phyloP scores from a whole-genome alignment of 495 filamentous ascomycete species.

The Aspergillus coremiiformis region DNA sequence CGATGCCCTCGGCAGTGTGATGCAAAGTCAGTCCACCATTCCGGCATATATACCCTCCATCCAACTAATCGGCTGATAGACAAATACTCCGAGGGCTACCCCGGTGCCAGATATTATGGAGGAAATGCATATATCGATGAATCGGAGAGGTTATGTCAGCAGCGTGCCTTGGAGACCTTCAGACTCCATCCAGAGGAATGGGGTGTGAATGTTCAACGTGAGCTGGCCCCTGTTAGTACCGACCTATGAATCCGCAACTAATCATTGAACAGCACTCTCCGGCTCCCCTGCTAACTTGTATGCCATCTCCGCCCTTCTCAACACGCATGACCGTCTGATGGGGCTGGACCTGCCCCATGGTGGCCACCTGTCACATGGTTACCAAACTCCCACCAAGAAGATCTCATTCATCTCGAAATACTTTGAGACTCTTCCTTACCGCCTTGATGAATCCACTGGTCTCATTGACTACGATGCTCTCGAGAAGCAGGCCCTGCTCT shows the following conservation, averaged over 20 bases:
- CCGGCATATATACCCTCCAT: slow-evolving; percentile 1
- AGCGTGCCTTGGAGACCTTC: slow-evolving; percentile 81
- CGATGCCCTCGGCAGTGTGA: slow-evolving; percentile 92
- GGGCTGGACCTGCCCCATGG: slow-evolving; percentile 94
- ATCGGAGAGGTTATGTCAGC: slow-evolving; percentile 81
- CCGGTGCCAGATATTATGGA: slow-evolving; percentile 93
- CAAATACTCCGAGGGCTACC: slow-evolving; percentile 98
- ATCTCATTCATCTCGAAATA: slow-evolving; percentile 98
- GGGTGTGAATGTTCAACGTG: slow-evolving; percentile 97
- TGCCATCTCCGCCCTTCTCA: slow-evolving; percentile 87
- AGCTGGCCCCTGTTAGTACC: slow-evolving; percentile 18
- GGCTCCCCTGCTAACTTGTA: slow-evolving; percentile 95
- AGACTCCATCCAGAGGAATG: slow-evolving; percentile 76
- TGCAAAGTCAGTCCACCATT: slow-evolving; percentile 69
- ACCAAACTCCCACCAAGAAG: slow-evolving; percentile 97
- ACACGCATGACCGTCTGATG: slow-evolving; percentile 93
- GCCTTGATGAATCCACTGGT: slow-evolving; percentile 82
- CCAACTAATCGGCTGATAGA: slow-evolving; percentile 43
- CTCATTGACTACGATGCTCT: slow-evolving; percentile 89
- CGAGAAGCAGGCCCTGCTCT: slow-evolving; percentile 75
- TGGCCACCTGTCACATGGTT: slow-evolving; percentile 94
- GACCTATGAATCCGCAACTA: background rate
- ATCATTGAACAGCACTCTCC: slow-evolving; percentile 60
- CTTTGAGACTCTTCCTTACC: slow-evolving; percentile 95
- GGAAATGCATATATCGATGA: slow-evolving; percentile 95